Conservation (phyloP, 2,329 filamentous ascomycete species). For the Escovopsis weberi region DNA sequence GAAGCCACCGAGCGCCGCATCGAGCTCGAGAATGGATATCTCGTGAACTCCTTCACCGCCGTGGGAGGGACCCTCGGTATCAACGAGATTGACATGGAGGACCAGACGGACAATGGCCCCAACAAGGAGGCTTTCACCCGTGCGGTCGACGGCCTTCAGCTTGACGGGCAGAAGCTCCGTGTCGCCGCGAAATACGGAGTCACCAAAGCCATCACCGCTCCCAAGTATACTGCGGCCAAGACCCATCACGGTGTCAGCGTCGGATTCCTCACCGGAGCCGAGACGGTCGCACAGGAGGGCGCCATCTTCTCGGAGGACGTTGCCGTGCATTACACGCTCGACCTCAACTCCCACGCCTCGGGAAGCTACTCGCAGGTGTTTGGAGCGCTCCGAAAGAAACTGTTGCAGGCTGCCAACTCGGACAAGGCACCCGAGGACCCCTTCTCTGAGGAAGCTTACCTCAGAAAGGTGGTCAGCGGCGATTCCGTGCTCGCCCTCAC, state of each 20-base stretch:
- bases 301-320: constrained; percentile 40
- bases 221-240: constrained; percentile 25
- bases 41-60: constrained; percentile 45
- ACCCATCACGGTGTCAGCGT: constrained; percentile 43
- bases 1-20: constrained; percentile 24
- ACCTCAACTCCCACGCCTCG: constrained; percentile 19
- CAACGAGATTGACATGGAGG: constrained; percentile 46
- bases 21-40: constrained; percentile 40
- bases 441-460: constrained; percentile 34
- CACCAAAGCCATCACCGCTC: constrained; percentile 43
- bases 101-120: constrained; percentile 36
- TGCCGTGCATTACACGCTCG: constrained; percentile 45
- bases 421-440: constrained; percentile 19
- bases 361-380: constrained; percentile 42
- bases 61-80: constrained; percentile 47
- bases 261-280: constrained; percentile 39
- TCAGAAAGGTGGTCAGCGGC: constrained; percentile 39
- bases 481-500: constrained; percentile 41
- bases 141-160: constrained; percentile 39
- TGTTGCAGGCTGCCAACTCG: constrained; percentile 33
- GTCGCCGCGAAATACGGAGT: constrained; percentile 40
- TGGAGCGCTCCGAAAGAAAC: constrained; percentile 34
- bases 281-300: constrained; percentile 29
- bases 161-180: constrained; percentile 41
- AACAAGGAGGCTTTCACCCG: constrained; percentile 36